A percentile compares a stretch with the other conserved stretches of the same genome.
phyloP scores from a whole-genome alignment of 2,329 filamentous ascomycete species.

The Xylaria sp. region DNA sequence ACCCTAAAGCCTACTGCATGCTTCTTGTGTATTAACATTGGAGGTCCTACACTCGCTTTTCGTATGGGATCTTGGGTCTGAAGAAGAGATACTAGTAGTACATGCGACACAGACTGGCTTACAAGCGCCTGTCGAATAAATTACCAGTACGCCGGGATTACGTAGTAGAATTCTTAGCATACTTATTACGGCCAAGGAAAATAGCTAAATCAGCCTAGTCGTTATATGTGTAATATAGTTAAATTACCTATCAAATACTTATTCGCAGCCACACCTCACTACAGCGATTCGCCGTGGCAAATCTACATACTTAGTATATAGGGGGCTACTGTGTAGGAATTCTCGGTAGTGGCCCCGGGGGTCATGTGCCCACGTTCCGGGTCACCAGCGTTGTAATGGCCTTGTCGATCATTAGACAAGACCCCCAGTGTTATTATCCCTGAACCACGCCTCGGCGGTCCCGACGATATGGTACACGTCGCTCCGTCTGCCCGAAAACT shows the following conservation, averaged over 20 bases:
- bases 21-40: not conserved
- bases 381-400: constrained; percentile 21
- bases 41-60: not conserved
- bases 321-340: not conserved
- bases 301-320: too few relatives aligned
- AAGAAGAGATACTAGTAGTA: too few relatives aligned
- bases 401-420: constrained; percentile 18
- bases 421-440: constrained; percentile 19
- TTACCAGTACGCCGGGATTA: not conserved
- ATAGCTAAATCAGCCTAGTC: too few relatives aligned
- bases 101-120: not conserved
- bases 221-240: too few relatives aligned
- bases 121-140: not conserved
- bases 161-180: too few relatives aligned
- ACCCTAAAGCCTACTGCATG: not conserved
- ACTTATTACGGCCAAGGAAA: too few relatives aligned
- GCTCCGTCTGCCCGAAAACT: not conserved
- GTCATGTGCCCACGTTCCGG: constrained; percentile 23
- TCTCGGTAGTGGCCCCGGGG: constrained; percentile 16
- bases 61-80: not conserved
- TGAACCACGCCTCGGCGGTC: constrained; percentile 34
- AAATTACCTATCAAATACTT: not conserved
- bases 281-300: not conserved
- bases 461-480: constrained; percentile 33
- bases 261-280: not conserved